Evolutionary conservation across 768 basidiomycete genomes (phyloP), one percentile per base, ranked within the genome.

Genomic region (Tylopilus sp.): DNA sequence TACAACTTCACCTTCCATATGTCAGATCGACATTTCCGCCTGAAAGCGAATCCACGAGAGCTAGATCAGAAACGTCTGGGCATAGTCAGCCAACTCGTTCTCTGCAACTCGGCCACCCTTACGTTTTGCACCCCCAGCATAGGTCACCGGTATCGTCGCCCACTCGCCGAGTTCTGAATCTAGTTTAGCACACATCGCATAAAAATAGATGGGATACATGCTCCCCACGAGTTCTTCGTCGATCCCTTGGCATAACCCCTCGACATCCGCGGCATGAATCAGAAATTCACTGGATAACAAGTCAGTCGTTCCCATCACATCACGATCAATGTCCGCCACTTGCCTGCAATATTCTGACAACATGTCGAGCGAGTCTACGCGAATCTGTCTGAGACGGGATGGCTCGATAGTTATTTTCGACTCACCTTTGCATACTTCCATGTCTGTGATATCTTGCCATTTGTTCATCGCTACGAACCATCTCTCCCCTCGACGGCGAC

Each of bases 401-500:
- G 7, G 40, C 46, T 26, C 6, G 40, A 47, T 28, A 28, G 47
- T 39, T 41, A n/a, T 23, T 36, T 35, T 4, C 26, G 42, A 53
- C 69, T 17, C 47, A 87, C 94, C 91, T 79, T 84, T 75, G 55
- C 78, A 86, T 17, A 99, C 88, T 62, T 91, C 86, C 86, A 92
- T 92, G 61, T 98, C 91, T 0, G 97, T 98, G 46, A 97, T 78
- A 53, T 89, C 86, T 64, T 95, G 95, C 97, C 97, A 99, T 65
- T 92, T 95, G 73, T 98, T 95, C 94, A 95, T 98, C 11, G 95
- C 94, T 12, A 99, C 88, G 30, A 92, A 75, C 97, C 97, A 99
- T 55, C 74, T 82, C 41, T 81, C 73, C 9, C 73, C 86, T 62
- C 83, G 73, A 57, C 81, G 78, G 18, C 95, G 84, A 70, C 95